phyloP scores from a whole-genome alignment of 2,329 filamentous ascomycete species.

The Exophiala calicioides region DNA sequence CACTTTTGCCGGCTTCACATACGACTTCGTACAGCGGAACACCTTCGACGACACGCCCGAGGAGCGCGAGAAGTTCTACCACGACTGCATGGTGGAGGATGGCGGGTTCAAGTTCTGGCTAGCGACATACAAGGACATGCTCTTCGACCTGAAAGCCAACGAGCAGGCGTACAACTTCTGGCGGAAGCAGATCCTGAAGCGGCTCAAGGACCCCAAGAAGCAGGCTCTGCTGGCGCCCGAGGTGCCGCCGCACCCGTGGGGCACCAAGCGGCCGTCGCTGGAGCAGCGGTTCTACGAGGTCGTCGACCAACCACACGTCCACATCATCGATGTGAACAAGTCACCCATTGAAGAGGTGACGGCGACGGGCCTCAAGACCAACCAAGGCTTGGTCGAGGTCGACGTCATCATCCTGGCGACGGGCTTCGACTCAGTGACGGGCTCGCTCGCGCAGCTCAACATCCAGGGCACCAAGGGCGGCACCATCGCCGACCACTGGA shows the following conservation, averaged over 20 bases:
- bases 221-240: constrained; percentile 56
- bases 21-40: constrained; percentile 56
- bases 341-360: constrained; percentile 47
- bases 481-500: constrained; percentile 41
- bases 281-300: constrained; percentile 55
- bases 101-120: constrained; percentile 62
- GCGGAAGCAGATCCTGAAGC: constrained; percentile 52
- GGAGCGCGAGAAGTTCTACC: constrained; percentile 53
- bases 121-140: constrained; percentile 55
- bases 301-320: constrained; percentile 49
- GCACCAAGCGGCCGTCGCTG: constrained; percentile 52
- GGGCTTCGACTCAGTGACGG: constrained; percentile 48
- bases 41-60: constrained; percentile 58
- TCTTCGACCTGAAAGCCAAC: constrained; percentile 53
- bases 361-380: constrained; percentile 43
- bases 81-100: constrained; percentile 48
- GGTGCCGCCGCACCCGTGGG: constrained; percentile 57
- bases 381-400: constrained; percentile 41
- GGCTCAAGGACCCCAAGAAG: constrained; percentile 53
- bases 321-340: constrained; percentile 48
- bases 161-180: constrained; percentile 59
- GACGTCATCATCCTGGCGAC: constrained; percentile 48
- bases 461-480: constrained; percentile 38
- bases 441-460: constrained; percentile 43
- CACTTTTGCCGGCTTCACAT: constrained; percentile 62